Evolutionary conservation across 768 basidiomycete genomes (phyloP).

Genomic region (Naganishia vaughanmartiniae): DNA sequence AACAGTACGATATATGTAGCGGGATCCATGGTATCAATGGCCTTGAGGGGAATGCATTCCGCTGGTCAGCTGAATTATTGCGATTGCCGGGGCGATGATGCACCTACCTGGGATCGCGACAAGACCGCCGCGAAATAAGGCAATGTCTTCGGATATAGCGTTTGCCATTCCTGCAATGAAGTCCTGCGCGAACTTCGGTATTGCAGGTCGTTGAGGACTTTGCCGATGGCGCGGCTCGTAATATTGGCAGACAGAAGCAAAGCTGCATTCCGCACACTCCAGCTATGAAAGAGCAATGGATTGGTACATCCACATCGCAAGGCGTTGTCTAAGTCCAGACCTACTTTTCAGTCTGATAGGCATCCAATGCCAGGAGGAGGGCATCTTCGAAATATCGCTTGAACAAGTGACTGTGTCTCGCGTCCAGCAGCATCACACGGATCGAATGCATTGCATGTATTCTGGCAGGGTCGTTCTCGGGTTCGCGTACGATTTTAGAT

Average conservation of each 20-base stretch:
- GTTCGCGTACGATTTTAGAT: slow-evolving; percentile 35
- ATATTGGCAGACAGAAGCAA: slow-evolving; percentile 48
- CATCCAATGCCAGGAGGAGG: slow-evolving; percentile 42
- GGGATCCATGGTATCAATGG: slow-evolving; percentile 4
- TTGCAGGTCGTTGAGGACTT: slow-evolving; percentile 37
- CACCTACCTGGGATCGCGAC: slow-evolving; percentile 7
- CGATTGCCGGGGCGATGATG: background rate
- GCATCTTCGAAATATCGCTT: slow-evolving; percentile 42
- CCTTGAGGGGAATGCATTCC: background rate
- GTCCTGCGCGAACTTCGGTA: slow-evolving; percentile 35
- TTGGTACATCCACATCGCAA: background rate
- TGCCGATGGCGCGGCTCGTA: slow-evolving; percentile 37
- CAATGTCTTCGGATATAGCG: slow-evolving; percentile 40
- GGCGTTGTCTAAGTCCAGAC: slow-evolving; percentile 11
- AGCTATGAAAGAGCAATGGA: slow-evolving; percentile 33
- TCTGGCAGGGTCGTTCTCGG: slow-evolving; percentile 42
- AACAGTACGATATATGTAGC: slow-evolving; percentile 14
- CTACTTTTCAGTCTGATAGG: slow-evolving; percentile 46
- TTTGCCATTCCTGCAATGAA: slow-evolving; percentile 41
- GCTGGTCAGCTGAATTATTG: slow-evolving; percentile 5
- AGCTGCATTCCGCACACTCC: slow-evolving; percentile 51
- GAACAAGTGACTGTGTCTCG: slow-evolving; percentile 40
- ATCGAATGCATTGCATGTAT: slow-evolving; percentile 51
- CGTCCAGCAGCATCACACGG: slow-evolving; percentile 47
- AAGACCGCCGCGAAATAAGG: slow-evolving; percentile 33